These are phyloP conservation scores for Apiotrichum domesticum DNA, from an alignment of 1,284 basidiomycete species.

Conservation along the genomic window DNA sequence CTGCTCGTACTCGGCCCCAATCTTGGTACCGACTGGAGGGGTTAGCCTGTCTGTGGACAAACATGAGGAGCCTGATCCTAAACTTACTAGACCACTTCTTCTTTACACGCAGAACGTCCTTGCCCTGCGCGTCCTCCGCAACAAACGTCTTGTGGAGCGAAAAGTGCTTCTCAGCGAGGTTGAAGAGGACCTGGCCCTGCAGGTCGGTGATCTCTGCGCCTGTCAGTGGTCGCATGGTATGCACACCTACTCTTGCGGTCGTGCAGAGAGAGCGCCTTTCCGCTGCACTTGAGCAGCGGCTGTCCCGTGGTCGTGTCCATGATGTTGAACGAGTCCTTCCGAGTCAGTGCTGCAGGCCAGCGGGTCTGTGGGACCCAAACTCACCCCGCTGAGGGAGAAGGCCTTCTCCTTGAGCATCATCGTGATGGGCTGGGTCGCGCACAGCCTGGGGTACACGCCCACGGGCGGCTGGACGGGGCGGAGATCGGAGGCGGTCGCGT, in stretches of 20 bases:
- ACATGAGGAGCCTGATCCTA: no score
- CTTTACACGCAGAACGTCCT: slow-evolving; percentile 35
- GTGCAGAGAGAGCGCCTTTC: slow-evolving; percentile 32
- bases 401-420: slow-evolving; percentile 42
- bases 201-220: slow-evolving; percentile 37
- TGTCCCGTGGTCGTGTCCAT: slow-evolving; percentile 34
- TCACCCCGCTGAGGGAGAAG: slow-evolving; percentile 36
- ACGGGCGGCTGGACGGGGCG: slow-evolving; percentile 37
- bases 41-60: background rate
- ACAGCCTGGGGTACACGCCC: slow-evolving; percentile 30
- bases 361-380: background rate
- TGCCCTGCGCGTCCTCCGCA: slow-evolving; percentile 28
- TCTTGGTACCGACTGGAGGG: slow-evolving; percentile 35
- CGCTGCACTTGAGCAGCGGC: slow-evolving; percentile 32
- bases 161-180: slow-evolving; percentile 34
- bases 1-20: slow-evolving; percentile 33
- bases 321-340: slow-evolving; percentile 37
- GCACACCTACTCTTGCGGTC: slow-evolving; percentile 37
- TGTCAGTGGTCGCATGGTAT: background rate
- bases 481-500: slow-evolving; percentile 7
- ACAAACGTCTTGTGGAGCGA: slow-evolving; percentile 30
- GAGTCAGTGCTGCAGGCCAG: background rate
- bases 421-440: slow-evolving; percentile 28
- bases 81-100: slow-evolving; percentile 33
- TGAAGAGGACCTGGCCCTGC: slow-evolving; percentile 32